Evolutionary conservation across 768 basidiomycete species (phyloP).

Genomic region (Leucogyrophana mollusca): DNA sequence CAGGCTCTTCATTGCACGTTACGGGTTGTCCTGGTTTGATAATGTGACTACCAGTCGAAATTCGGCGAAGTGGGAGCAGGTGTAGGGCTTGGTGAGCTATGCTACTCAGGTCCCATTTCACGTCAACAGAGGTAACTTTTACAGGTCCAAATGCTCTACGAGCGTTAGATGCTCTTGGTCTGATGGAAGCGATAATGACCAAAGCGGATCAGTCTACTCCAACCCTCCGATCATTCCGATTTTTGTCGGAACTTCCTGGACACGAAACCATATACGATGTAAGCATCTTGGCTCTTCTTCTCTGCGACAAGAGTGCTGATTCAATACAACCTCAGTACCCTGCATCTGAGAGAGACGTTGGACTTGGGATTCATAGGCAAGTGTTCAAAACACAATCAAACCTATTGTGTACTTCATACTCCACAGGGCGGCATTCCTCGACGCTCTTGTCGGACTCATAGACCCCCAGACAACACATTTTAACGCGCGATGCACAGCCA

Average conservation of each 20-base stretch:
- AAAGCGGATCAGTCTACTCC: conserved; percentile 34
- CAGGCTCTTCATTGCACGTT: conserved; percentile 1
- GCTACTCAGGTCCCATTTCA: not conserved
- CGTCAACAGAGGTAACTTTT: not conserved
- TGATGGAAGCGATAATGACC: conserved; percentile 41
- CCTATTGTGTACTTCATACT: not conserved
- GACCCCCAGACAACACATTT: conserved; percentile 45
- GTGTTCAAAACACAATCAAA: conserved; percentile 2
- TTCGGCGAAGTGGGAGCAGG: conserved; percentile 58
- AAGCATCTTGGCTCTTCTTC: conserved; percentile 10
- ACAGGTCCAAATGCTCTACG: conserved; percentile 51
- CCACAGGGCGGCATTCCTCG: conserved; percentile 48
- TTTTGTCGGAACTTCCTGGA: conserved; percentile 39
- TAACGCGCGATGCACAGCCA: conserved; percentile 45
- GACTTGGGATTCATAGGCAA: conserved; percentile 47
- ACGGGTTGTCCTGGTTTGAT: not conserved
- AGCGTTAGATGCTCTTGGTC: conserved; percentile 42
- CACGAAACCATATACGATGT: conserved; percentile 49
- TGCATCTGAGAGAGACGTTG: conserved; percentile 30
- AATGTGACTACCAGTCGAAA: conserved; percentile 30
- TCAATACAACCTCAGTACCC: conserved; percentile 28
- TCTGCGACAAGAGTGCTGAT: no score
- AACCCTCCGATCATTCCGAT: conserved; percentile 33
- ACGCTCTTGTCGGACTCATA: conserved; percentile 43
- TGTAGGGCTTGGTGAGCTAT: conserved; percentile 43